Conservation (phyloP, 169 alveolate genomes). For the Sarcocystis neurona region DNA sequence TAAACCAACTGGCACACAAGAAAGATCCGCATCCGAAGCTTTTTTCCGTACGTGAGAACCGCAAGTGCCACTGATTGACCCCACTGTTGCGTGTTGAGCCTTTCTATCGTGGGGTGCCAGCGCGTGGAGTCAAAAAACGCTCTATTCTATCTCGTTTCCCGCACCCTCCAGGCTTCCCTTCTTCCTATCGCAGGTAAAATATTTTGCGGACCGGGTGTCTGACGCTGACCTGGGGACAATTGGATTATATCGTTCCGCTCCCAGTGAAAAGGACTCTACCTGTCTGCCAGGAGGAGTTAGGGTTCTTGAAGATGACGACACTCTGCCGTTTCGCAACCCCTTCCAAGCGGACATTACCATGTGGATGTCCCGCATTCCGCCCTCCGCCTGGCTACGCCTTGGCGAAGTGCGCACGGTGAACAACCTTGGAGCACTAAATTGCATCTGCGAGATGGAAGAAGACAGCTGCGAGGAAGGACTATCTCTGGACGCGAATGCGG, state of each 20-base stretch:
- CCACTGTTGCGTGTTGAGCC: not conserved
- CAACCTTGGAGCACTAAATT: not conserved
- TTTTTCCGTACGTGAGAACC: not conserved
- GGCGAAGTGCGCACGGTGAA: slow-evolving; percentile 20
- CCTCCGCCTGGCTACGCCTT: slow-evolving; percentile 29
- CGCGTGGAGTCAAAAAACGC: not conserved
- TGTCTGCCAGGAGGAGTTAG: slow-evolving; percentile 14
- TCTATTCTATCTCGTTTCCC: too few species aligned
- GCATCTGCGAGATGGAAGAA: not conserved
- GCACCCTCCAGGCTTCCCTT: too few species aligned
- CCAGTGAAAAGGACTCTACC: not conserved
- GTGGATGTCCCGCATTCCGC: slow-evolving; percentile 27
- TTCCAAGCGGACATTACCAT: not conserved
- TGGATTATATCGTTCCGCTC: slow-evolving; percentile 27
- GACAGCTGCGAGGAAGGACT: not conserved
- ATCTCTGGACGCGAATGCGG: not conserved
- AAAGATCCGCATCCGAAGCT: slow-evolving; percentile 34
- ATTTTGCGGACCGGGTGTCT: slow-evolving; percentile 30
- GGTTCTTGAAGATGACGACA: not conserved
- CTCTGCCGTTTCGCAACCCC: not conserved
- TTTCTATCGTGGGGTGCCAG: not conserved
- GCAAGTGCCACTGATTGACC: not conserved
- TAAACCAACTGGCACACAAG: slow-evolving; percentile 25
- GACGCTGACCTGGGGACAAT: slow-evolving; percentile 34
- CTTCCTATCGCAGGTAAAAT: not conserved